Evolutionary conservation across 73 alveolate genomes (phyloP).

Genomic region (Paramecium biaurelia): DNA sequence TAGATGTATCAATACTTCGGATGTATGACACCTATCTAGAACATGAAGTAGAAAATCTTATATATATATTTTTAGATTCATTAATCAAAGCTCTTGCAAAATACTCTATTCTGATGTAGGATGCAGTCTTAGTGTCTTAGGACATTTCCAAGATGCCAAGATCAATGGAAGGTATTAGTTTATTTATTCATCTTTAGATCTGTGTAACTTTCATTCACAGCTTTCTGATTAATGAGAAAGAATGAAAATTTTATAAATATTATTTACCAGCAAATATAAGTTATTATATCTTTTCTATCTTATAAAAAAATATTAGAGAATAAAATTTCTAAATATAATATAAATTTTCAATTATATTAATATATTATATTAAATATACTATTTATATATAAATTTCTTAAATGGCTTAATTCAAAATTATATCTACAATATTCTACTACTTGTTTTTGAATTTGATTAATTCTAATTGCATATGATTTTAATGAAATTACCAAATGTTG

Average conservation of each 20-base stretch:
- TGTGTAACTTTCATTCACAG: conserved; percentile 55
- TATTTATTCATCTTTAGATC: neutral
- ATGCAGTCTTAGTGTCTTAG: conserved; percentile 32
- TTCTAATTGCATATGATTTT: no score
- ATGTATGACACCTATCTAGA: conserved; percentile 30
- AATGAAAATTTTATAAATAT: neutral
- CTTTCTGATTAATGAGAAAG: conserved; percentile 36
- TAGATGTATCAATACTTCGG: conserved; percentile 17
- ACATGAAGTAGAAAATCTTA: neutral
- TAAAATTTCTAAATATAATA: neutral
- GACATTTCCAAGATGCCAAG: conserved; percentile 47
- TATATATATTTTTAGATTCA: neutral
- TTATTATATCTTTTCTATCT: neutral
- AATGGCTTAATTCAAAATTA: no score
- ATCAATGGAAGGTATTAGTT: conserved; percentile 38
- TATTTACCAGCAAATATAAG: neutral
- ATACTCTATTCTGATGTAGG: conserved; percentile 1
- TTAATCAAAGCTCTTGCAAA: conserved; percentile 25
- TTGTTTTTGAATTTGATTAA: no score
- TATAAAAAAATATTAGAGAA: neutral
- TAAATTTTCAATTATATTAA: neutral
- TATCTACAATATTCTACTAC: no score
- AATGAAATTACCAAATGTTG: no score
- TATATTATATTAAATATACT: no score
- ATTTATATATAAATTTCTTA: no score